Evolutionary conservation across 2,329 filamentous ascomycete species (phyloP).

Genomic region (Colletotrichum musae): DNA sequence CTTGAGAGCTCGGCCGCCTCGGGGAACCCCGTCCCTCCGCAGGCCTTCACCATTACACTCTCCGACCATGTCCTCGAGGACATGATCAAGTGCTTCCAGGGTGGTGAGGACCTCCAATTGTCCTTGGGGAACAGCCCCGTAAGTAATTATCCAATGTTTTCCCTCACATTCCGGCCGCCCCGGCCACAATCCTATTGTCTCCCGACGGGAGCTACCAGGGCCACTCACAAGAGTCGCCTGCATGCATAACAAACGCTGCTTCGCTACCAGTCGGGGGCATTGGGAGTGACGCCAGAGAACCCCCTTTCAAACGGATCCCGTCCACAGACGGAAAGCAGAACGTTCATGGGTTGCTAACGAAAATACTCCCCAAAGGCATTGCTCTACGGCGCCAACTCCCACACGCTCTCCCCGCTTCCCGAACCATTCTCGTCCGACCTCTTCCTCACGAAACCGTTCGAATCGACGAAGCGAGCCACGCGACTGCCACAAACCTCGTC

Average conservation of each 20-base stretch:
- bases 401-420: conserved; percentile 60
- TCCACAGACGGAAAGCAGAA: neutral
- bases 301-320: conserved; percentile 3
- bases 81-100: conserved; percentile 72
- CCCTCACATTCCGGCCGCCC: neutral
- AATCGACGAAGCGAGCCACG: conserved; percentile 61
- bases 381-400: conserved; percentile 65
- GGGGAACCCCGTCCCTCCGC: conserved; percentile 58
- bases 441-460: conserved; percentile 67
- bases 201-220: conserved; percentile 9
- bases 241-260: conserved; percentile 25
- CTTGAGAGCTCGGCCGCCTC: conserved; percentile 66
- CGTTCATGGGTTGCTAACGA: conserved; percentile 17
- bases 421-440: conserved; percentile 69
- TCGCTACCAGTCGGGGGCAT: conserved; percentile 22
- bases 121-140: conserved; percentile 72
- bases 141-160: conserved; percentile 53
- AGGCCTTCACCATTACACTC: conserved; percentile 72
- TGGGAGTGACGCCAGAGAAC: neutral
- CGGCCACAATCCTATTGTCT: conserved; percentile 30
- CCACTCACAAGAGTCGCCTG: conserved; percentile 2
- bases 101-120: conserved; percentile 70
- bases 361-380: conserved; percentile 60
- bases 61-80: conserved; percentile 71
- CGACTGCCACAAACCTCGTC: conserved; percentile 67